Base-by-base conservation (phyloP, 306 rosid genomes). In the Lathyrus aphaca region DNA sequence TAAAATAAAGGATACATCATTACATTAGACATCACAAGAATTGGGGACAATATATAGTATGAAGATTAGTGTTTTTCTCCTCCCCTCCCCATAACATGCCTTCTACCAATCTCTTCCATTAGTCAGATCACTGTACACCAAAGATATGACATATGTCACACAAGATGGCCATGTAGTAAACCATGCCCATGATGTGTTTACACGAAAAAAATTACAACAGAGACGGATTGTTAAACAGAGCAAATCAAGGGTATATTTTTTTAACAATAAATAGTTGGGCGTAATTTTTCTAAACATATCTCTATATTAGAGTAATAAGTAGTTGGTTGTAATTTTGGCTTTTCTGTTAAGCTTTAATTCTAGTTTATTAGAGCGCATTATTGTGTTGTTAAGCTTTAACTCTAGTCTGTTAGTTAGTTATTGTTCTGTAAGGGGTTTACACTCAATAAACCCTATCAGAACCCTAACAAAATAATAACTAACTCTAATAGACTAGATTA, bases 1-100 rank as follows among this genome's bases (percentile, higher is more conserved):
- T 21, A 18, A 65, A 56, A 46, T 45, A 54, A 56, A 40, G 59
- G 16, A 43, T 38, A 19, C 58, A 51, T 51, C 58, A 51, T 10
- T 51, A 11, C 66, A 66, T 14, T 43, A 56, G 19, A 66, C 60
- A 74, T 45, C 49, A 74, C 56, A 64, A 55, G 25, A 74, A 57
- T 66, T 13, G 13, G 44, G 35, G 8, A 25, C 57, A 64, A 39
- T 51, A 39, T 63, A 23, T 15, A 7, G 35, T 63, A 15, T 23
- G 8, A 19, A 45, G 43, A 17, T 15, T 16, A 35, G 32, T 42
- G 38, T 7, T 61, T 58, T 19, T 10, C 4, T 1, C 38, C 59
- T 15, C 18, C 58, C 66, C 54, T 18, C 64, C 46, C 69, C n/a
- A 40, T 56, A 59, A 30, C 35, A 5, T 27, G 38, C 17, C 62